These are phyloP conservation scores for Parastagonospora nodorum DNA, from an alignment of 2,329 filamentous ascomycete genomes.

Conservation along the genomic window DNA sequence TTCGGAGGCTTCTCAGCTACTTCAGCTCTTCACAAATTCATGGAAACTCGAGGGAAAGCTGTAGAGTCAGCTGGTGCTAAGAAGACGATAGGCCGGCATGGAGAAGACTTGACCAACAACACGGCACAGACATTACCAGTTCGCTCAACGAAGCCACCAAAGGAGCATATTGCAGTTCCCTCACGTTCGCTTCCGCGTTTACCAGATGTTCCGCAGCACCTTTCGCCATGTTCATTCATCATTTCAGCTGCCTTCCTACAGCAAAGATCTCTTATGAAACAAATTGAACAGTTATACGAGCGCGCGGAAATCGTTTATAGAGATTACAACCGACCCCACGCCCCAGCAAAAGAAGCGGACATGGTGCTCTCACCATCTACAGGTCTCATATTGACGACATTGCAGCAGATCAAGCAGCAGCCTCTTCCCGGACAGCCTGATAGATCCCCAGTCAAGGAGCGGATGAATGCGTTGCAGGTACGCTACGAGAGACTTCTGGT, in stretches of 20 bases:
- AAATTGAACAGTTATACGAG: conserved; percentile 57
- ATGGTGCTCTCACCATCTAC: conserved; percentile 71
- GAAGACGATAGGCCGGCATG: too few species aligned
- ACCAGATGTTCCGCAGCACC: conserved; percentile 21
- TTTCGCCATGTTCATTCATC: conserved; percentile 52
- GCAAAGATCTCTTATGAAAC: conserved; percentile 56
- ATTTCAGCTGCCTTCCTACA: conserved; percentile 56
- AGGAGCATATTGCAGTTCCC: neutral
- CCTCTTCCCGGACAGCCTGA: conserved; percentile 65
- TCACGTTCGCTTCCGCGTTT: conserved; percentile 23
- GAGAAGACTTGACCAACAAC: neutral
- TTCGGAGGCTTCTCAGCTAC: conserved; percentile 49
- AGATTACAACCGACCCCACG: conserved; percentile 54
- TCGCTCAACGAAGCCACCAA: neutral
- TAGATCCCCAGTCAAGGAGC: conserved; percentile 54
- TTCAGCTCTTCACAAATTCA: conserved; percentile 56
- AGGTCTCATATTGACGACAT: conserved; percentile 71
- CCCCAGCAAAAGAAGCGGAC: conserved; percentile 65
- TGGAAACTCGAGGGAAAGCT: conserved; percentile 52
- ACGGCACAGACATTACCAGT: neutral
- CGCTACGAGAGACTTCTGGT: conserved; percentile 73
- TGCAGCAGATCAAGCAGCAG: conserved; percentile 74
- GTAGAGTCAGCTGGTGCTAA: neutral
- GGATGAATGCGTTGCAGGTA: conserved; percentile 57
- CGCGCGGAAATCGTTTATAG: conserved; percentile 63